Evolutionary conservation across 169 alveolate genomes (phyloP), one percentile per base, ranked within the genome.

Genomic region (Plasmodium gaboni): DNA sequence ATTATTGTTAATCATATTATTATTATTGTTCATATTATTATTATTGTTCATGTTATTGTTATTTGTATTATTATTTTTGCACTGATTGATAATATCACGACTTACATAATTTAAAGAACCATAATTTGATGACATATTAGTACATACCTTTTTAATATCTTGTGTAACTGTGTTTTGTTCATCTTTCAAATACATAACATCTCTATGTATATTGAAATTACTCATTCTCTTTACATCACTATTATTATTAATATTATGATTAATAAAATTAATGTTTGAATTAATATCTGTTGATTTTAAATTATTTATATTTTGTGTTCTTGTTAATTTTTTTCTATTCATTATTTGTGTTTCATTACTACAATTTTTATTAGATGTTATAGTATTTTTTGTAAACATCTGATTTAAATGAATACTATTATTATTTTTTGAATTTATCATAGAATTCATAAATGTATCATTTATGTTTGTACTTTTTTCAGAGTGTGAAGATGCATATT

Each of bases 291-390:
- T 38, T 6, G 70, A 10, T 28, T 60, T 32, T 32, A 78, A 57
- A 17, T 38, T 19, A 50, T 65, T 65, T n/a, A 46, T 42, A 57
- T 44, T 63, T 15, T 78, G 46, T 1, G 67, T 9, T n/a, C 24
- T 69, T 6, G 48, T n/a, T 57, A 78, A 65, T 32, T 59, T 78
- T 15, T 69, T 68, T 57, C 67, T 76, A 55, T 64, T 76, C 74
- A 48, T 38, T 13, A 67, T 67, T 50, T 76, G 76, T 15, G 26
- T 48, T 48, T 76, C 88, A 64, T 28, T 55, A 26, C 44, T 28
- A 67, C 44, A 61, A 38, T 57, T 76, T 60, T 13, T n/a, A 9
- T 38, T 38, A 38, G 46, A 38, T 38, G 46, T 38, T 38, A 38
- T 38, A 2, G 28, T 15, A 72, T 83, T 83, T 17, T 60, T 60